Evolutionary conservation across 2,329 filamentous ascomycete genomes (phyloP).

Genomic region (Penicillium sp.): DNA sequence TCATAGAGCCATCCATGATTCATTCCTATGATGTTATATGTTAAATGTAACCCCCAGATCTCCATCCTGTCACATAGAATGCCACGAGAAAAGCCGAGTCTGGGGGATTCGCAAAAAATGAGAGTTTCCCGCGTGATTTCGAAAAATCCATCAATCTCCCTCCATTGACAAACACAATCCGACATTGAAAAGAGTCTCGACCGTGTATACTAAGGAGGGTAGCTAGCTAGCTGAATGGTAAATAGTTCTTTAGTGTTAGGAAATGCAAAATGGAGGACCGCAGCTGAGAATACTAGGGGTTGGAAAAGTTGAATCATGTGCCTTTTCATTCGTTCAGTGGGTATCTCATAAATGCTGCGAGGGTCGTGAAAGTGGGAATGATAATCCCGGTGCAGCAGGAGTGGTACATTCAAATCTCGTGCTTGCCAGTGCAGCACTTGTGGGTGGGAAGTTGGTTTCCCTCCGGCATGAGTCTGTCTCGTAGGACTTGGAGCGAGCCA

Average conservation of each 20-base stretch:
- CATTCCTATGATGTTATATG: conserved; percentile 17
- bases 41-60: conserved; percentile 35
- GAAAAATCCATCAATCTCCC: conserved; percentile 44
- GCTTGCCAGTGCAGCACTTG: background rate
- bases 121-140: conserved; percentile 33
- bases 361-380: background rate
- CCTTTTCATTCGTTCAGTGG: conserved; percentile 22
- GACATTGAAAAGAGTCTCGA: conserved; percentile 48
- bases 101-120: conserved; percentile 37
- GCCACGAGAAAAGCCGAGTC: conserved; percentile 31
- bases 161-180: conserved; percentile 53
- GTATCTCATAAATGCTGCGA: conserved; percentile 19
- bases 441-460: background rate
- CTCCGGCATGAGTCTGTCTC: background rate
- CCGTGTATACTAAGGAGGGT: conserved; percentile 53
- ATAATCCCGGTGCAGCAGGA: background rate
- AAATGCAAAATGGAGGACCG: background rate
- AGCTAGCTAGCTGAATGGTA: background rate
- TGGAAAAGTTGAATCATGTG: conserved; percentile 4
- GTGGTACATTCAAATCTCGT: conserved; percentile 11
- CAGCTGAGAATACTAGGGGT: background rate
- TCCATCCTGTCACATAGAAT: conserved; percentile 23
- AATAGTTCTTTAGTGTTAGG: background rate
- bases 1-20: background rate
- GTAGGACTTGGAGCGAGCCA: background rate